Percentiles rank a stretch among this genome's conserved stretches.
Conservation (phyloP, 2,329 filamentous ascomycete genomes). For the Triangularia setosa region DNA sequence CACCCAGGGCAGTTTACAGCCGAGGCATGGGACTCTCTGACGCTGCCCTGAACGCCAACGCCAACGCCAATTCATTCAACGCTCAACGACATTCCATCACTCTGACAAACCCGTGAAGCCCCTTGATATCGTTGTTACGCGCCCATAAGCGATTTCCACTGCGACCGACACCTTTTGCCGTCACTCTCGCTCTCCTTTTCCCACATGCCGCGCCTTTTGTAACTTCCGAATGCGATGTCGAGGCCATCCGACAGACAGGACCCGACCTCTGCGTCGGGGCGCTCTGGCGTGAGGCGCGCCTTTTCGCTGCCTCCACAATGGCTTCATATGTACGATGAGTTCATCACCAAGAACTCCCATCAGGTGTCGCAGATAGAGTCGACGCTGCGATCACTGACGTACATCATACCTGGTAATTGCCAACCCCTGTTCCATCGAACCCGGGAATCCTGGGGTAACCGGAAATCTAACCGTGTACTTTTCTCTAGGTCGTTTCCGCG, state of each 20-base stretch:
- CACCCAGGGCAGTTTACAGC: neutral
- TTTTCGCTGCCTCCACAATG: slow-evolving; percentile 61
- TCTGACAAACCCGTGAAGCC: neutral
- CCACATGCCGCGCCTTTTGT: slow-evolving; percentile 2
- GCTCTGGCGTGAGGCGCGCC: slow-evolving; percentile 36
- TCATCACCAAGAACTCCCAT: slow-evolving; percentile 91
- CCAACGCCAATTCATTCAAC: neutral
- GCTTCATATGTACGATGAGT: slow-evolving; percentile 74
- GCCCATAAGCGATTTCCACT: neutral
- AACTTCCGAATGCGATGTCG: slow-evolving; percentile 13
- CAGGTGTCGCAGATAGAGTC: slow-evolving; percentile 95
- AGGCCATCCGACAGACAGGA: slow-evolving; percentile 10
- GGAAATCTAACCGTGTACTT: neutral
- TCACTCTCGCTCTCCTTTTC: neutral
- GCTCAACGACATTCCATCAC: neutral
- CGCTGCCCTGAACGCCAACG: neutral
- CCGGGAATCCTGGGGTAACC: too few species aligned
- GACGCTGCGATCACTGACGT: slow-evolving; percentile 84
- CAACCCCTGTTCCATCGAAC: neutral
- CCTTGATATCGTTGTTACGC: neutral
- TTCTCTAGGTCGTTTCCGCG: slow-evolving; percentile 69
- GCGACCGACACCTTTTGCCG: neutral
- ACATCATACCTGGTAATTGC: slow-evolving; percentile 65
- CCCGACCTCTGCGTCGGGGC: neutral
- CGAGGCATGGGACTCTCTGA: slow-evolving; percentile 2